These are phyloP conservation scores for Teratosphaeria nubilosa DNA, from an alignment of 2,329 filamentous ascomycete genomes.

Conservation along the genomic window DNA sequence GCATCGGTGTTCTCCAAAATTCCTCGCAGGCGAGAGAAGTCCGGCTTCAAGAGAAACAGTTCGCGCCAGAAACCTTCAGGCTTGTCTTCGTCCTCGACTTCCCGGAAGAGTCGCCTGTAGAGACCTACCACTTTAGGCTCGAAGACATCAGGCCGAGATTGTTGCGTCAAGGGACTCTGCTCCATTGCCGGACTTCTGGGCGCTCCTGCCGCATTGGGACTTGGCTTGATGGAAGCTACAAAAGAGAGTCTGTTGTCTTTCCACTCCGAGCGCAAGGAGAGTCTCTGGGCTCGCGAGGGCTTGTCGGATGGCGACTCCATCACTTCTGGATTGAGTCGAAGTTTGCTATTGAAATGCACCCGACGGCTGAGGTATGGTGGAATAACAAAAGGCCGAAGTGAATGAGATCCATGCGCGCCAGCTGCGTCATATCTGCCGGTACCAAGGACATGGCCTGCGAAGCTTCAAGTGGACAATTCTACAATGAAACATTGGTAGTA, in stretches of 20 bases:
- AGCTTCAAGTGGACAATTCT: not conserved
- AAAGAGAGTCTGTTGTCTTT: conserved; percentile 10
- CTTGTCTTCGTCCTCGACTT: conserved; percentile 57
- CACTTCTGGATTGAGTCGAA: not conserved
- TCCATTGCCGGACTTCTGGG: conserved; percentile 50
- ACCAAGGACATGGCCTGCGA: not conserved
- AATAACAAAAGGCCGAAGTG: not conserved
- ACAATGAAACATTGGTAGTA: not conserved
- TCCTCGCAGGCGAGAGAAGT: conserved; percentile 55
- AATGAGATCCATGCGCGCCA: not conserved
- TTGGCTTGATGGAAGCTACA: conserved; percentile 7
- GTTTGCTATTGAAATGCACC: not conserved
- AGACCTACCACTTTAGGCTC: conserved; percentile 88
- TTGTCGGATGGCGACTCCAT: not conserved
- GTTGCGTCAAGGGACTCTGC: conserved; percentile 84
- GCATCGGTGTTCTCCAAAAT: conserved; percentile 62
- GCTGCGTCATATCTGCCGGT: not conserved
- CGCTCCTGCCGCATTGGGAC: not conserved
- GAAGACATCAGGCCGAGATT: conserved; percentile 80
- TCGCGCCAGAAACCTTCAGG: conserved; percentile 92
- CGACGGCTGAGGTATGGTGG: not conserved
- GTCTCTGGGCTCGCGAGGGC: conserved; percentile 5
- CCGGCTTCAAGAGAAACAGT: conserved; percentile 83
- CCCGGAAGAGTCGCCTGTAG: conserved; percentile 71
- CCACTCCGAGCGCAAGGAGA: conserved; percentile 9